Base-by-base conservation (phyloP, 2,329 filamentous ascomycete genomes). In the Hypoxylon sp. region DNA sequence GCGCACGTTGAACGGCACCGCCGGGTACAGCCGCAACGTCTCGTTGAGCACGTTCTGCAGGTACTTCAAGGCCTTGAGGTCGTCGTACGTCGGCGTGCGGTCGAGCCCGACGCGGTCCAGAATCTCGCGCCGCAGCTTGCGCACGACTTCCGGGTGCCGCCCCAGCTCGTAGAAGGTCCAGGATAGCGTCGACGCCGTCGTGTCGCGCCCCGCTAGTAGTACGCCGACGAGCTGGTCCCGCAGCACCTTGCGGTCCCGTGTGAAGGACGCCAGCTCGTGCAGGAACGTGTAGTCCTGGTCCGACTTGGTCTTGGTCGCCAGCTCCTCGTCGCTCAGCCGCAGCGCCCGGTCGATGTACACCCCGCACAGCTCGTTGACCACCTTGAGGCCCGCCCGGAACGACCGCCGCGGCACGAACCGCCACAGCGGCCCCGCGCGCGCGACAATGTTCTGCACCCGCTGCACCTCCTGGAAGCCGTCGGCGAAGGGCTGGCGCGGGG, bases 211-310 rank as follows among this genome's bases (percentile, higher is more conserved):
- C 3, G 89, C 89, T 10, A 92, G 80, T 1, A 94, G 81, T 9
- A 93, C 82, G 8, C 87, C 86, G 43, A 95, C 83, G 43, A 97
- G 80, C 74, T 97, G 92, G 74, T 97, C 92, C 27, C 92, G 90
- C 11, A 97, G 82, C 3, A 92, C 83, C 50, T 81, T 83, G 53
- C 80, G 80, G 69, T 89, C 84, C 27, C 90, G 86, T 0, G 92
- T 97, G 77, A 91, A 93, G 33, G 83, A 81, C 40, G 92, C 91
- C 2, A 97, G 83, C 24, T 91, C 90, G 74, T 97, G 90, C 17
- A 97, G 83, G 77, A 97, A 96, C 1, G 90, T 96, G 74, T 95
- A 93, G 42, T 82, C 83, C 61, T 83, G 78, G 70, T 90, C 89
- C 7, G 85, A 85, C 70, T 90, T 92, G 53, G 83, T 84, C 75